Evolutionary conservation across 805 yeast species (phyloP), one percentile per base, ranked within the genome.

Genomic region (Yarrowia bubula): DNA sequence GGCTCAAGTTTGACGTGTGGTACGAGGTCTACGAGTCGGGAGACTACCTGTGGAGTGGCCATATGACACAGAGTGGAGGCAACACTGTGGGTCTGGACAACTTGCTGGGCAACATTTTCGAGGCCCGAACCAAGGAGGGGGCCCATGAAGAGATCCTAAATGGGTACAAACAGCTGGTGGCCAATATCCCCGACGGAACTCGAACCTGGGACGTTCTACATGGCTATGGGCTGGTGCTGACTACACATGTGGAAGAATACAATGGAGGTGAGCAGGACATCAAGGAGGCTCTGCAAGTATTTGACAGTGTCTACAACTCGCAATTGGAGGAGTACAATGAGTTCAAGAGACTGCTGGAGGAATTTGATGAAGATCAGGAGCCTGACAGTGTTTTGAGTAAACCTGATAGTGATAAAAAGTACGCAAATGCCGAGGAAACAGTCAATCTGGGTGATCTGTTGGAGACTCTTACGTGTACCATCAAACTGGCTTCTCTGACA

Each of bases 1-100:
- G 93, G 66, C 76, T 88, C 67, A 73, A 85, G 22, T 86, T 82
- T 67, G 85, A 83, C 66, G 87, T 87, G 0, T 85, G 85, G 71
- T 76, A 74, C 68, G 82, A 81, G 58, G 83, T 80, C 67, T 74
- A 77, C 57, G 81, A 81, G 41, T 51, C 67, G 1, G 70, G 70
- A 6, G 63, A 51, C 11, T 42, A 55, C n/a, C 46, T 66, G 9
- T 11, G 43, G 33, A 14, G 44, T 8, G 38, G 65, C 38, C 64
- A 44, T 13, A 17, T 48, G 53, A 57, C 62, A 11, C 61, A 55
- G 13, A 28, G 38, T 9, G 61, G 60, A 37, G 51, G 62, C 3
- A 7, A 8, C 33, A 35, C 66, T 35, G 63, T 38, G 17, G 63
- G 47, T 13, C 33, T 53, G 60, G 38, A 66, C 61, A 28, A 61